Evolutionary conservation across 2,329 filamentous ascomycete genomes (phyloP).

Genomic region (Diatrype stigma): DNA sequence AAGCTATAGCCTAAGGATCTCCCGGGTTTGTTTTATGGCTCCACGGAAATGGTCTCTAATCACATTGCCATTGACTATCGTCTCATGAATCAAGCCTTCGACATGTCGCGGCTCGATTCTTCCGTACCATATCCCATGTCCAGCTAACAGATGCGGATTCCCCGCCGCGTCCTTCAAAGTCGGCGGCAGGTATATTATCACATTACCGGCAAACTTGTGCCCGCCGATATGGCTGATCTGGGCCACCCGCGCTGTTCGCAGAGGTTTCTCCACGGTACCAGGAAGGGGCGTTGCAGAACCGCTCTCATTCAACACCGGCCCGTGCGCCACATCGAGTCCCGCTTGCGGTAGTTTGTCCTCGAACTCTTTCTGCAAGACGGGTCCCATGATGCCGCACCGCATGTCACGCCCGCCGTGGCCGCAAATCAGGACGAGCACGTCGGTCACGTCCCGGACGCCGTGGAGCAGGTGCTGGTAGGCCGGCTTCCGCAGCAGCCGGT

Average conservation of each 20-base stretch:
- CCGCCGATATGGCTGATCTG: conserved; percentile 77
- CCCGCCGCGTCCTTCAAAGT: conserved; percentile 34
- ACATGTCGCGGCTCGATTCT: conserved; percentile 71
- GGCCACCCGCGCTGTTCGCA: conserved; percentile 55
- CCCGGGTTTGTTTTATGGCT: conserved; percentile 53
- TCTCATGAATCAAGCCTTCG: conserved; percentile 70
- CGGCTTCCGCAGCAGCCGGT: conserved; percentile 46
- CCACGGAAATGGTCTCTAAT: conserved; percentile 70
- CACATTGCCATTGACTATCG: conserved; percentile 61
- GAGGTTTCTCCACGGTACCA: conserved; percentile 15
- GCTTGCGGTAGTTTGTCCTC: conserved; percentile 48
- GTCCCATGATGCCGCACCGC: conserved; percentile 78
- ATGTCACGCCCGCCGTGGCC: conserved; percentile 79
- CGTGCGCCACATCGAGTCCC: conserved; percentile 46
- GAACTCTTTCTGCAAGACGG: conserved; percentile 69
- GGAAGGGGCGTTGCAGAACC: conserved; percentile 23
- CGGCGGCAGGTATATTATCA: conserved; percentile 75
- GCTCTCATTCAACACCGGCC: conserved; percentile 37
- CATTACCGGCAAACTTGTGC: conserved; percentile 82
- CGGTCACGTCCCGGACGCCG: conserved; percentile 57
- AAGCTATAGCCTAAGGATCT: conserved; percentile 45
- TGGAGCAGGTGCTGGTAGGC: conserved; percentile 49
- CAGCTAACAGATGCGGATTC: conserved; percentile 54
- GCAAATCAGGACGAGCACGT: conserved; percentile 79
- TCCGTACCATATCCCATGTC: conserved; percentile 79